A percentile compares a stretch with the other conserved stretches of the same genome.
phyloP scores from a whole-genome alignment of 805 yeast species.

The Lipomyces japonicus region DNA sequence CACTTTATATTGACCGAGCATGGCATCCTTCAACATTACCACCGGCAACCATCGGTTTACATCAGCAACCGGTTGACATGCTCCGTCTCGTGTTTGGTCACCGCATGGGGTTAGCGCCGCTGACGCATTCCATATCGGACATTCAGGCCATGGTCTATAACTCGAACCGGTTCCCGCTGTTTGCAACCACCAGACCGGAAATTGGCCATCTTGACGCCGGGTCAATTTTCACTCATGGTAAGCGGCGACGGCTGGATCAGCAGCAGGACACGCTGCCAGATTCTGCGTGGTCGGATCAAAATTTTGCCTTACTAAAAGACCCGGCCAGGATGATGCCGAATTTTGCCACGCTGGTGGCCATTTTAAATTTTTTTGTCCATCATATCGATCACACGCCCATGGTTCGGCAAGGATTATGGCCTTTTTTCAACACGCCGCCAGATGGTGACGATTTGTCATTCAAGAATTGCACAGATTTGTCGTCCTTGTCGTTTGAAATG shows the following conservation, averaged over 20 bases:
- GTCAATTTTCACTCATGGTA: slow-evolving; percentile 2
- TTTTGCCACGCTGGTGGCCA: slow-evolving; percentile 19
- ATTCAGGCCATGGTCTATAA: slow-evolving; percentile 25
- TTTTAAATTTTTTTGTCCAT: slow-evolving; percentile 20
- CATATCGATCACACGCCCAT: slow-evolving; percentile 12
- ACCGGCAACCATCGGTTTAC: slow-evolving; percentile 18
- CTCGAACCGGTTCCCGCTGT: slow-evolving; percentile 24
- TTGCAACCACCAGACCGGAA: slow-evolving; percentile 6
- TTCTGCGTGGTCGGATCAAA: slow-evolving; percentile 22
- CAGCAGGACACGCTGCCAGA: too few relatives aligned
- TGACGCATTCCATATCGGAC: slow-evolving; percentile 12
- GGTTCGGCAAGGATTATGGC: slow-evolving; percentile 22
- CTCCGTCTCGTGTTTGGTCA: slow-evolving; percentile 25
- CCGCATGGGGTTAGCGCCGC: slow-evolving; percentile 16
- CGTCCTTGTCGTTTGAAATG: not conserved
- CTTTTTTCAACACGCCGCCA: slow-evolving; percentile 25
- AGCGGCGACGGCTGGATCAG: slow-evolving; percentile 14
- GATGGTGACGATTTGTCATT: slow-evolving; percentile 16
- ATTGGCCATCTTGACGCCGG: slow-evolving; percentile 5
- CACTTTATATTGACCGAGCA: slow-evolving; percentile 14
- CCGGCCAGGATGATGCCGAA: slow-evolving; percentile 14
- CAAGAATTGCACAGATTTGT: not conserved
- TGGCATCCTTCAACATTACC: slow-evolving; percentile 23
- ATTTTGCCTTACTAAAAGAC: not conserved
- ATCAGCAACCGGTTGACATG: slow-evolving; percentile 26